phyloP scores from a whole-genome alignment of 345 rosid species.

The Reutealis trisperma region DNA sequence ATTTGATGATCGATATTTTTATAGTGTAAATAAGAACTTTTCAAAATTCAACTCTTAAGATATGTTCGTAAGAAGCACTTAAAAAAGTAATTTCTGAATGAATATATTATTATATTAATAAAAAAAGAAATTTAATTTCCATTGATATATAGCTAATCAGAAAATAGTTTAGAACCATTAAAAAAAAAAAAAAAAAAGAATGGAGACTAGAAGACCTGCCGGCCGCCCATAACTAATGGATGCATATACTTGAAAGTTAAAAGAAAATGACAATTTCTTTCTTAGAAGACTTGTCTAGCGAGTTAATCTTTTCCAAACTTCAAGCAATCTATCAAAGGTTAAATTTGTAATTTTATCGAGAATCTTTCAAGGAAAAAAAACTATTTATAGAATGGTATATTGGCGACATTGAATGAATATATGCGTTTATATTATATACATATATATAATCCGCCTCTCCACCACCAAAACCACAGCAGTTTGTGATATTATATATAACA shows the following conservation, averaged over 20 bases:
- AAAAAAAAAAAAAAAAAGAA: no score
- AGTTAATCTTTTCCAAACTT: background rate
- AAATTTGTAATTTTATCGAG: background rate
- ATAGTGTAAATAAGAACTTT: no score
- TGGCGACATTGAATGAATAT: background rate
- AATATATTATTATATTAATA: no score
- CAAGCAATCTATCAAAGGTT: background rate
- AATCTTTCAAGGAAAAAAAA: no score
- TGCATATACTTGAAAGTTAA: background rate
- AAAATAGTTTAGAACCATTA: no score
- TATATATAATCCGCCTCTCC: background rate
- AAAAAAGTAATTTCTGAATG: no score
- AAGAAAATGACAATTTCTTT: slow-evolving; percentile 13
- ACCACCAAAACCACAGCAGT: background rate
- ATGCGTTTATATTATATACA: background rate
- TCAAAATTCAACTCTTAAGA: no score
- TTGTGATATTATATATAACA: background rate
- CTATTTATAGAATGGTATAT: no score
- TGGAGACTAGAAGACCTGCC: background rate
- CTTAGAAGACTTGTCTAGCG: background rate
- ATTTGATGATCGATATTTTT: no score
- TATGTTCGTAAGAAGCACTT: no score
- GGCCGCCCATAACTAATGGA: background rate
- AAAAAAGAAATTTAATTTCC: no score
- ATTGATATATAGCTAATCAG: no score